These are phyloP conservation scores for Penicillium polonicum DNA, from an alignment of 2,329 filamentous ascomycete genomes.

Conservation along the genomic window DNA sequence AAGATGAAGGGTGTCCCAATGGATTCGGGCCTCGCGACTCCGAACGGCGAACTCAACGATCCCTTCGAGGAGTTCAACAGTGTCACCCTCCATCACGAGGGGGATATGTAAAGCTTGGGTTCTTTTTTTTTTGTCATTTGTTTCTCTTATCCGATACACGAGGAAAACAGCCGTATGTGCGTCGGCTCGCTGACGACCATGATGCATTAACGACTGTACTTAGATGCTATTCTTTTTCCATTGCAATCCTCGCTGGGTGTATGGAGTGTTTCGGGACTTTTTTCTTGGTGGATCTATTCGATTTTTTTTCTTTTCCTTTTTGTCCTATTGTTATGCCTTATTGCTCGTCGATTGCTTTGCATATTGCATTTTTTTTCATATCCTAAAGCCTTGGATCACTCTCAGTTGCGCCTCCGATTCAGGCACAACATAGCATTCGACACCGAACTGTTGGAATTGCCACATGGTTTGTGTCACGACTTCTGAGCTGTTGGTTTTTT, in stretches of 20 bases:
- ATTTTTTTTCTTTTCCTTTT: constrained; percentile 7
- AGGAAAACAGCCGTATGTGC: constrained; percentile 23
- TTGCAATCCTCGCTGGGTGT: constrained; percentile 28
- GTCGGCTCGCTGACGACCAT: constrained; percentile 32
- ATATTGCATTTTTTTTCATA: constrained; percentile 23
- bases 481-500: constrained; percentile 1
- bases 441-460: not conserved
- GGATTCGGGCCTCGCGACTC: constrained; percentile 81
- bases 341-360: constrained; percentile 13
- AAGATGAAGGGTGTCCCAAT: constrained; percentile 75
- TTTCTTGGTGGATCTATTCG: constrained; percentile 16
- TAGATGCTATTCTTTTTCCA: constrained; percentile 19
- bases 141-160: constrained; percentile 15
- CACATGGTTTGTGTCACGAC: constrained; percentile 15
- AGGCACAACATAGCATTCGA: constrained; percentile 6
- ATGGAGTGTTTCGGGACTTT: constrained; percentile 27
- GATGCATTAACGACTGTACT: constrained; percentile 38
- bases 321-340: not conserved
- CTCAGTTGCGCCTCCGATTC: not conserved
- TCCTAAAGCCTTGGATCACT: constrained; percentile 13
- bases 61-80: constrained; percentile 99
- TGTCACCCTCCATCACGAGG: constrained; percentile 94
- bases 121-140: constrained; percentile 10
- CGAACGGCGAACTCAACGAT: constrained; percentile 76
- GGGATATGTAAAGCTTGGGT: constrained; percentile 52